Conservation (phyloP, 2,329 filamentous ascomycete genomes). For the Claviceps monticola region DNA sequence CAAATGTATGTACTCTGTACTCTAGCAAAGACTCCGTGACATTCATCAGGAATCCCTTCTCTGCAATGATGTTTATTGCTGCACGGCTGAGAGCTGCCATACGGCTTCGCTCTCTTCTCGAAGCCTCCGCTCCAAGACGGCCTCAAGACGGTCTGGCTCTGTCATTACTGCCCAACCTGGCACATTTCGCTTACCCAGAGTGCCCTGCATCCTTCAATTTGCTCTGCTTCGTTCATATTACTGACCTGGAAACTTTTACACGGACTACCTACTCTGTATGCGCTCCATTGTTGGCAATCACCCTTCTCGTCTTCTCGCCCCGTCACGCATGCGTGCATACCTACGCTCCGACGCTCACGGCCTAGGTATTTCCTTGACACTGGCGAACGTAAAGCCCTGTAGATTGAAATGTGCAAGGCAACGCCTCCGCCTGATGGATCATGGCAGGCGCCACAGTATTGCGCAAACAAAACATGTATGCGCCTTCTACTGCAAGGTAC, state of each 20-base stretch:
- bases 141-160: neutral
- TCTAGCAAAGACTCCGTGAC: no score
- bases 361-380: neutral
- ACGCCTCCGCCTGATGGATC: neutral
- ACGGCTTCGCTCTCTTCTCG: neutral
- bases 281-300: neutral
- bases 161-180: neutral
- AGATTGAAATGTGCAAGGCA: no score
- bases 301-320: neutral
- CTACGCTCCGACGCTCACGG: neutral
- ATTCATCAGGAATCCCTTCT: no score
- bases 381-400: neutral
- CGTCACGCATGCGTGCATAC: neutral
- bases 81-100: neutral
- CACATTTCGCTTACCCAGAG: neutral
- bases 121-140: neutral
- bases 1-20: no score
- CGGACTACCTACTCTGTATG: neutral
- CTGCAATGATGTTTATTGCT: neutral
- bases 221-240: neutral
- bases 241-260: neutral
- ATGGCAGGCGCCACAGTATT: neutral
- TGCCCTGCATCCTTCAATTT: neutral
- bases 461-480: conserved; percentile 1
- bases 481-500: neutral